Evolutionary conservation across 1,284 basidiomycete species (phyloP), one percentile per base, ranked within the genome.

Genomic region (Ceratorhiza oryzae-sativae): DNA sequence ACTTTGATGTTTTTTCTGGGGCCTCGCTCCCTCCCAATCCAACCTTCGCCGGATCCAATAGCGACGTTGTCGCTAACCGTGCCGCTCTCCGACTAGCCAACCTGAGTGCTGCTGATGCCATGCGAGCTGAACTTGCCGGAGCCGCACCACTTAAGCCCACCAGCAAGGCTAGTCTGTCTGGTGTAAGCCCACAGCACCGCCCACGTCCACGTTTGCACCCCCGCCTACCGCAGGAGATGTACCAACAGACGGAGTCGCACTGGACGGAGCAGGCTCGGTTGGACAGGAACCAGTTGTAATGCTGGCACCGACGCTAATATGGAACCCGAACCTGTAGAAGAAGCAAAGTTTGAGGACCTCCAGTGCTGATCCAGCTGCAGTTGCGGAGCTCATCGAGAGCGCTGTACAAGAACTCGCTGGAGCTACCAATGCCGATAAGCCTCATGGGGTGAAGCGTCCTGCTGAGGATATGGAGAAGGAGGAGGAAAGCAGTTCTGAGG

Each of bases 1-100:
- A 83, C 58, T 82, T 84, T 72, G 85, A 88, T 79, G 84, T 89
- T 77, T 91, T 93, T 78, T 87, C 51, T 15, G 65, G 65, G 10
- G 20, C 51, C 15, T 68, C 65, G 12, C 46, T 74, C 6, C 76
- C 75, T 1, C 27, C 48, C 30, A 73, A 75, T 25, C 75, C 77
- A 12, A 81, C 84, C 39, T 83, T 88, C 55, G 91, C 86, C 55
- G 91, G 90, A 27, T 92, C 91, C 34, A 94, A 96, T 81, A 86
- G 87, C 76, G 93, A 95, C 79, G 87, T 96, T 71, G 93, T 95
- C 51, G 89, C 90, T 68, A 97, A 97, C 79, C 88, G 94, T 71
- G 86, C 87, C 75, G 92, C 92, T 25, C 94, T 97, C 75, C 88
- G 96, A 72, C 91, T 97, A 87, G 97, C 96, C 15, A 98, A 99